Evolutionary conservation across 2,329 filamentous ascomycete species (phyloP).

Genomic region (Hymenoscyphus occultus): DNA sequence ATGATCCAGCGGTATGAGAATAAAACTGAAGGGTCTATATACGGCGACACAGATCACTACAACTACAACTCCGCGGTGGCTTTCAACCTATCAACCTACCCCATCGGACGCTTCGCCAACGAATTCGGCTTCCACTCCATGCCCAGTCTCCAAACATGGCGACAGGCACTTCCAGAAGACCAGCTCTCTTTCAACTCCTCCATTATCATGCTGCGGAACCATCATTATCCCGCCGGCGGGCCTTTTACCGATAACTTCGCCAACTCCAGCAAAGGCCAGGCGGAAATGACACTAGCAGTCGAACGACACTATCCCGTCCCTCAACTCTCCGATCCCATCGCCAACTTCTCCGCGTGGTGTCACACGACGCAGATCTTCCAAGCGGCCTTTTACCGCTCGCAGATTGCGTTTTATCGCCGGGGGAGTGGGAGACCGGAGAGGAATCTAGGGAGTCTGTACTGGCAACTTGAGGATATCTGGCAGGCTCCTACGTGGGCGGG

Average conservation of each 20-base stretch:
- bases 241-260: constrained; percentile 46
- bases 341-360: constrained; percentile 61
- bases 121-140: constrained; percentile 64
- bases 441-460: constrained; percentile 59
- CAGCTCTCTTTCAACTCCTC: constrained; percentile 58
- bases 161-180: constrained; percentile 47
- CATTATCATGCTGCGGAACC: constrained; percentile 54
- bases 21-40: constrained; percentile 49
- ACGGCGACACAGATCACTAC: constrained; percentile 61
- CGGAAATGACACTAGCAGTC: constrained; percentile 57
- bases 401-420: constrained; percentile 60
- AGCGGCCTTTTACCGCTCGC: constrained; percentile 57
- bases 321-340: constrained; percentile 48
- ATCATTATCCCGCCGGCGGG: constrained; percentile 53
- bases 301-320: constrained; percentile 56
- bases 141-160: constrained; percentile 58
- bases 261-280: constrained; percentile 46
- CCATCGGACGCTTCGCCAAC: constrained; percentile 58
- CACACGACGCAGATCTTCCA: constrained; percentile 63
- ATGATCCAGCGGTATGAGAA: constrained; percentile 58
- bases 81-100: constrained; percentile 54
- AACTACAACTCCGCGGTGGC: constrained; percentile 52
- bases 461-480: constrained; percentile 65
- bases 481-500: constrained; percentile 62
- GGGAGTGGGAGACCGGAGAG: constrained; percentile 56